Evolutionary conservation across 306 rosid genomes (phyloP), one percentile per base, ranked within the genome.

Genomic region (Dalbergia cultrata): DNA sequence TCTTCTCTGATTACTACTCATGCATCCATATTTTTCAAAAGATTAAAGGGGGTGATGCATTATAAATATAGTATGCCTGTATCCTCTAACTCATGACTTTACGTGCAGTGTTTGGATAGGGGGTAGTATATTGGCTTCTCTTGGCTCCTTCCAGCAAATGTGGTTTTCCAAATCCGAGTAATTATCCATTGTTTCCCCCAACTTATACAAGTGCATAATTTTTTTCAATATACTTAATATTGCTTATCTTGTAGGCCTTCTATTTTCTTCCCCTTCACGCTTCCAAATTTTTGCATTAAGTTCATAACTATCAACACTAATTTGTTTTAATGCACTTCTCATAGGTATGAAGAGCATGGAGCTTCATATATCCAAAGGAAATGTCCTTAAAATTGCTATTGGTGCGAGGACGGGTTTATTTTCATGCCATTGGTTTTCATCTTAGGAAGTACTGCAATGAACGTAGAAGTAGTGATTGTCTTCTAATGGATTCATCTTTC

Each of bases 61-160:
- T 14, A 9, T 22, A 6, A 33, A 58, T 37, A 61, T 9, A 16
- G 9, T 58, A 17, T 75, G 35, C 16, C 18, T 34, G 11, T 60
- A 26, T 76, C 45, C 19, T 81, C 80, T 74, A 41, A 75, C 72
- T 59, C 76, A 56, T 80, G 85, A 54, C 37, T 73, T 45, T 65
- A 50, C 65, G 62, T 67, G 85, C 91, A 95, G 99, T 77, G 99
- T 95, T 57, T 95, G 99, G 99, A 95, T 95, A 50, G 99, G 99
- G 57, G 99, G 99, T 69, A 95, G 99, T 67, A 95, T 95, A 84
- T 87, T 95, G 93, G 99, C 99, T 37, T 95, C 99, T 76, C 99
- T 95, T 83, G 99, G 99, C 81, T 95, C 99, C 82, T 93, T 95
- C 89, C 99, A 95, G 78, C 90, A 87, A 77, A 87, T 87, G 90